A percentile compares a stretch with the other conserved stretches of the same genome.
These are phyloP conservation scores for Chlamydomonas urium DNA, from an alignment of 139 green algal species.

Conservation along the genomic window DNA sequence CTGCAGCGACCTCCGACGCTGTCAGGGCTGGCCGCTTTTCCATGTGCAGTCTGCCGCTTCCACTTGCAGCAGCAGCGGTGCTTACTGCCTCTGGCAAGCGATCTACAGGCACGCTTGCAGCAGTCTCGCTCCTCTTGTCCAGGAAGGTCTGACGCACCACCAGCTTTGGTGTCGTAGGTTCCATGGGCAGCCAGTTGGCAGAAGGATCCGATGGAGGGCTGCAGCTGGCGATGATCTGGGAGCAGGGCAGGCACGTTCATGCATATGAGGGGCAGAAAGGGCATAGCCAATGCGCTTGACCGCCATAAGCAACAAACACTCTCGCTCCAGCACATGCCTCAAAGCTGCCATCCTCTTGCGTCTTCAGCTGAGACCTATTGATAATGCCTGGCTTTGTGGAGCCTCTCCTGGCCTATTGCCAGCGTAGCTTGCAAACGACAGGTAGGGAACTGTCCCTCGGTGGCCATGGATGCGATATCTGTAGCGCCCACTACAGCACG, in stretches of 20 bases:
- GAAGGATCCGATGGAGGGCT: neutral
- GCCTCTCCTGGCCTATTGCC: constrained; percentile 23
- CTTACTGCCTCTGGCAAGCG: no score
- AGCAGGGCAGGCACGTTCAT: neutral
- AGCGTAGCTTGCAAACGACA: constrained; percentile 18
- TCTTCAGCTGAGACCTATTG: constrained; percentile 15
- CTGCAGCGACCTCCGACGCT: no score
- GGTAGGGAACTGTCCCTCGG: constrained; percentile 22
- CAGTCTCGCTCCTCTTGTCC: neutral
- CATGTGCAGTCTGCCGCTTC: no score
- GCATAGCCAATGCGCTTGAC: no score
- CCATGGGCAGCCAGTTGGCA: constrained; percentile 24
- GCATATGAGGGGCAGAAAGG: no score
- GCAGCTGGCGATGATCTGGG: constrained; percentile 19
- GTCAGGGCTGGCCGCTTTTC: no score
- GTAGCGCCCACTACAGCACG: neutral
- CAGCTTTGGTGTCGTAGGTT: constrained; percentile 6
- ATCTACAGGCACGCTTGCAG: no score
- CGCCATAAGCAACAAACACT: no score
- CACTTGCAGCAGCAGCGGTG: no score
- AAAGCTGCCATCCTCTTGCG: no score
- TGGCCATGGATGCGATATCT: constrained; percentile 21
- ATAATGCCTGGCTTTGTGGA: neutral
- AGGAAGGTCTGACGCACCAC: constrained; percentile 31
- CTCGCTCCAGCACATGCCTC: no score